Evolutionary conservation across 1,139 yeast genomes (phyloP).

Genomic region (Blastobotrys ciferrii): DNA sequence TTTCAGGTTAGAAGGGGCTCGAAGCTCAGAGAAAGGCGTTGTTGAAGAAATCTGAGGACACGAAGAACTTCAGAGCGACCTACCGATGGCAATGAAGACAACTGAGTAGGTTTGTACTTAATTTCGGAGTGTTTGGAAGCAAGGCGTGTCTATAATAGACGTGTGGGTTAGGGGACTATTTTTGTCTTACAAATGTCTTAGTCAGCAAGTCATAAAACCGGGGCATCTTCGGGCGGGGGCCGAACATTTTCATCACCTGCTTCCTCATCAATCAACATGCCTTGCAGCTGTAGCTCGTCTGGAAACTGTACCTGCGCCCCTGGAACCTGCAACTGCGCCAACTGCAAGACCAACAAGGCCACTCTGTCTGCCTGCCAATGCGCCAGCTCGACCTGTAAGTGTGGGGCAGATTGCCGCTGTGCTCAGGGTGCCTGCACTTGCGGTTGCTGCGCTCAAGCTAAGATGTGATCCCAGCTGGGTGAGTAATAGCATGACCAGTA

Average conservation of each 20-base stretch:
- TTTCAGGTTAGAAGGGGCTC: too few relatives aligned
- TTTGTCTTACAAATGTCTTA: too few relatives aligned
- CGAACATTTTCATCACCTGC: background rate
- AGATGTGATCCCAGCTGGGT: background rate
- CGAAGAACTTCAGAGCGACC: too few relatives aligned
- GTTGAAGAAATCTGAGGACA: too few relatives aligned
- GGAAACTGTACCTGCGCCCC: constrained; percentile 74
- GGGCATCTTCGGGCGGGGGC: background rate
- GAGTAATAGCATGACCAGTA: background rate
- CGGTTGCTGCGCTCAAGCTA: background rate
- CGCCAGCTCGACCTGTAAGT: background rate
- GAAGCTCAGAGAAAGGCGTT: too few relatives aligned
- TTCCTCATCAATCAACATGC: background rate
- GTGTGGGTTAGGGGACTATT: too few relatives aligned
- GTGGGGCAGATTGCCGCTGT: background rate
- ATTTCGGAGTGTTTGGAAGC: too few relatives aligned
- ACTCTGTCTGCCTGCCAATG: background rate
- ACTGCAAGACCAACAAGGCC: constrained; percentile 31
- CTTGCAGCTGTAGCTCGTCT: constrained; percentile 62
- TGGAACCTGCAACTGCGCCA: constrained; percentile 81
- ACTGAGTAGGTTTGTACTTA: too few relatives aligned
- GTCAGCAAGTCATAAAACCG: background rate
- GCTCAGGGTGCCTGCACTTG: background rate
- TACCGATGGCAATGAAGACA: too few relatives aligned
- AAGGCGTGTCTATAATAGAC: too few relatives aligned